These are phyloP conservation scores for Penicillium italicum DNA, from an alignment of 2,329 filamentous ascomycete genomes.

Conservation along the genomic window DNA sequence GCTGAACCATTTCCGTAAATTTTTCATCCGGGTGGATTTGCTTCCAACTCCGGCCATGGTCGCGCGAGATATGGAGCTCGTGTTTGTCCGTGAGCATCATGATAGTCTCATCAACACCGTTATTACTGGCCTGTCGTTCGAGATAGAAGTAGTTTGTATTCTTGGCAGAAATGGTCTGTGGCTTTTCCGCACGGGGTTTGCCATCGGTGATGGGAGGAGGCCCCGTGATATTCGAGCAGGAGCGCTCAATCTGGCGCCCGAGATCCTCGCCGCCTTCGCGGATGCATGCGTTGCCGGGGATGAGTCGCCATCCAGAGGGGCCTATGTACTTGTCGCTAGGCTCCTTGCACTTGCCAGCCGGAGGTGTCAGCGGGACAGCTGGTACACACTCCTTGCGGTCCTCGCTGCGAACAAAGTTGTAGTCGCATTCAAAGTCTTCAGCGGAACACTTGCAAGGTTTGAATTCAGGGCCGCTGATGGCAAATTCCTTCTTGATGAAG, in stretches of 20 bases:
- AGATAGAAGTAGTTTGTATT: constrained; percentile 68
- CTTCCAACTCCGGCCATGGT: constrained; percentile 88
- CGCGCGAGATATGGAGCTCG: constrained; percentile 68
- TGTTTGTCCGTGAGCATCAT: constrained; percentile 58
- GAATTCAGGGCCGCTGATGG: constrained; percentile 67
- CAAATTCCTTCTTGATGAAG: constrained; percentile 81
- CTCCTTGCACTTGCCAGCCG: constrained; percentile 70
- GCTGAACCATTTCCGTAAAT: constrained; percentile 67
- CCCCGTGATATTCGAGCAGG: constrained; percentile 66
- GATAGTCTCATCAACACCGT: constrained; percentile 68
- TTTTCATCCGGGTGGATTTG: constrained; percentile 55
- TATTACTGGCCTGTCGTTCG: constrained; percentile 66
- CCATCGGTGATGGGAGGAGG: constrained; percentile 51
- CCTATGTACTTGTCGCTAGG: constrained; percentile 73
- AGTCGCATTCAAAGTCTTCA: constrained; percentile 92
- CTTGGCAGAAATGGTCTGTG: constrained; percentile 59
- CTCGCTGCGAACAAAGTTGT: constrained; percentile 71
- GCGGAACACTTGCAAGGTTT: constrained; percentile 77
- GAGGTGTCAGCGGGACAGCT: constrained; percentile 59
- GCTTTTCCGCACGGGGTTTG: constrained; percentile 59
- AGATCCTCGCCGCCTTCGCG: constrained; percentile 60
- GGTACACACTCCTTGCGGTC: constrained; percentile 67
- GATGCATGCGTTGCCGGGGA: constrained; percentile 76
- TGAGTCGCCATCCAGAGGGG: constrained; percentile 85
- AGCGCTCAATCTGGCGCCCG: constrained; percentile 68